Evolutionary conservation across 2,329 filamentous ascomycete species (phyloP), one percentile per base, ranked within the genome.

Genomic region (Fusarium concolor): DNA sequence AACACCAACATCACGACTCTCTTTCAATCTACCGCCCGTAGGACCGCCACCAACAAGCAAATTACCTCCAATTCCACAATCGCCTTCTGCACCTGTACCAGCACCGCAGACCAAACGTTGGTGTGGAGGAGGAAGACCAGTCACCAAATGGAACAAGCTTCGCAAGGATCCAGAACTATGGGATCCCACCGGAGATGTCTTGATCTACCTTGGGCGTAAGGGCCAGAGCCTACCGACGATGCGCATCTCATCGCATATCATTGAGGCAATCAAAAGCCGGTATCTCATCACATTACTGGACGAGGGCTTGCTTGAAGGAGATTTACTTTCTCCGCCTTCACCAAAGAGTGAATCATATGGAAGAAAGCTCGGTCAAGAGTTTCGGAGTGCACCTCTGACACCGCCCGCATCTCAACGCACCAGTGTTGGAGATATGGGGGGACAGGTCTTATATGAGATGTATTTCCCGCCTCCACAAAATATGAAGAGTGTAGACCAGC

Each of bases 371-470:
- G 65, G 58, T 1, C 53, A 56, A 26, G 57, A 67, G 4, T 43
- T 64, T 29, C 58, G 56, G 1, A 62, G 63, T 12, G 58, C 55
- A 3, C 68, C 63, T 18, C 56, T 75, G 20, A 74, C 70, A 17
- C 74, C 67, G 9, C 83, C 83, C 10, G 76, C 81, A 3, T 85
- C 83, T 1, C 83, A 85, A 45, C 80, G 82, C 37, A 71, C 73
- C 6, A 71, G 73, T 3, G 43, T 65, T 11, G 62, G 62, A 26
- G 80, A 78, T 14, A 71, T 79, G 8, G 85, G 87, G 61, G 85
- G 85, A 4, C 83, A 86, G 67, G 85, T 89, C 42, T 86, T 83
- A 3, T 89, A 89, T 60, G 84, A 90, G 71, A 85, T 92, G 75
- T 88, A 86, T 77, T 89, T 92, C 62, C 84, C 88, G 0, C 82